These are phyloP conservation scores for Zanthoxylum bungeanum DNA, from an alignment of 345 rosid genomes.

Conservation along the genomic window DNA sequence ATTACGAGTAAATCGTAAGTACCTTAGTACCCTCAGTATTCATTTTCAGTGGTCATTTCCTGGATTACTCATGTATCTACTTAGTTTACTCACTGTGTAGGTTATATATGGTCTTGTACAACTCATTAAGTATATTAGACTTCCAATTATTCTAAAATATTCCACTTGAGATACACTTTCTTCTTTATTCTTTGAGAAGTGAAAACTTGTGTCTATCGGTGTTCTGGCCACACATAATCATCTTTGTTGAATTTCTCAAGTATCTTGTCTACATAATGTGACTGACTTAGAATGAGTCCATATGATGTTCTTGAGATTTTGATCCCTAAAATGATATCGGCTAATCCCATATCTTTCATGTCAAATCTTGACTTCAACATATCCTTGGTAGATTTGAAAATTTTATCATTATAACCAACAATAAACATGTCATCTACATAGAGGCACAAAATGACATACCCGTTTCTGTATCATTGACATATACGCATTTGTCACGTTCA, in stretches of 20 bases:
- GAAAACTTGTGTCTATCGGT: background rate
- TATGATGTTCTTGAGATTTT: background rate
- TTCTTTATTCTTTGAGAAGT: background rate
- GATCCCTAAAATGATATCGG: background rate
- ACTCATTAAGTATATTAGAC: background rate
- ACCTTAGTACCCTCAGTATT: background rate
- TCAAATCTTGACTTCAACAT: too few species aligned
- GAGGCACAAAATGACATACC: background rate
- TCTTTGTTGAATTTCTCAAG: background rate
- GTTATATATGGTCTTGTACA: background rate
- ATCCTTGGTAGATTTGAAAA: too few species aligned
- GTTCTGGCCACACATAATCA: background rate
- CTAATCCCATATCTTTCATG: background rate
- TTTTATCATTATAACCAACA: too few species aligned
- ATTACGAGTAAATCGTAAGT: background rate
- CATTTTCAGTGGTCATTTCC: too few species aligned
- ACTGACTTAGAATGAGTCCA: background rate
- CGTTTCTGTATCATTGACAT: background rate
- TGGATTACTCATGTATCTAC: too few species aligned
- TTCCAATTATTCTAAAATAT: background rate
- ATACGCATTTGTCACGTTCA: background rate
- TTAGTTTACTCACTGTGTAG: background rate
- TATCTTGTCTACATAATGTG: background rate
- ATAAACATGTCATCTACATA: too few species aligned
- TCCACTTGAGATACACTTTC: background rate